These are phyloP conservation scores for Afroboletus lepidellus DNA, from an alignment of 1,284 basidiomycete genomes.

Conservation along the genomic window DNA sequence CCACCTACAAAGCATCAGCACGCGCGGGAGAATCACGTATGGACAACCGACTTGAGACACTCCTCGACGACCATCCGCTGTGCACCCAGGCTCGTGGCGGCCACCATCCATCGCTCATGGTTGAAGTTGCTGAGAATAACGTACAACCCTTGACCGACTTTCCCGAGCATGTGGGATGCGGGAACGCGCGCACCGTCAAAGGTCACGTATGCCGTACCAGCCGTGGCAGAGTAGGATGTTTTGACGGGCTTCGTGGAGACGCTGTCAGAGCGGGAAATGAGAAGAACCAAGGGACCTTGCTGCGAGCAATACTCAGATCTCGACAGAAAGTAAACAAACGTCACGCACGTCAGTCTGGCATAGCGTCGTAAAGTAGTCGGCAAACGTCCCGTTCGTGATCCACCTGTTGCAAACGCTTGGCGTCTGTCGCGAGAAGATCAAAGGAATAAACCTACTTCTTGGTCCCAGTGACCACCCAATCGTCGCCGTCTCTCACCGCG, in stretches of 20 bases:
- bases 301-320: constrained; percentile 21
- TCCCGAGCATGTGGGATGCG: constrained; percentile 81
- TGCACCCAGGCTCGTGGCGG: constrained; percentile 65
- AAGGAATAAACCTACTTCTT: constrained; percentile 61
- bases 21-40: neutral
- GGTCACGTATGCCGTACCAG: constrained; percentile 89
- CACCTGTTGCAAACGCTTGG: constrained; percentile 47
- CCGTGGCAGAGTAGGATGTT: constrained; percentile 81
- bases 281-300: constrained; percentile 85
- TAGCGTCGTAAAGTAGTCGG: constrained; percentile 78
- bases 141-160: constrained; percentile 81
- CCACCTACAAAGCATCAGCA: constrained; percentile 52
- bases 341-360: constrained; percentile 60
- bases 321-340: neutral
- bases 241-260: constrained; percentile 91
- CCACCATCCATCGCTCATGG: constrained; percentile 87
- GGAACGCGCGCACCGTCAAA: constrained; percentile 93
- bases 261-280: constrained; percentile 77
- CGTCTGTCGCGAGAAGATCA: neutral
- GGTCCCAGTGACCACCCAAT: constrained; percentile 86
- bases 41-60: constrained; percentile 62
- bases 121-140: constrained; percentile 88
- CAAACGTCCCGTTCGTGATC: constrained; percentile 90
- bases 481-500: constrained; percentile 79
- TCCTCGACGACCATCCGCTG: constrained; percentile 77